Evolutionary conservation across 352 stramenopile genomes (phyloP).

Genomic region (Globisporangium okanoganense): DNA sequence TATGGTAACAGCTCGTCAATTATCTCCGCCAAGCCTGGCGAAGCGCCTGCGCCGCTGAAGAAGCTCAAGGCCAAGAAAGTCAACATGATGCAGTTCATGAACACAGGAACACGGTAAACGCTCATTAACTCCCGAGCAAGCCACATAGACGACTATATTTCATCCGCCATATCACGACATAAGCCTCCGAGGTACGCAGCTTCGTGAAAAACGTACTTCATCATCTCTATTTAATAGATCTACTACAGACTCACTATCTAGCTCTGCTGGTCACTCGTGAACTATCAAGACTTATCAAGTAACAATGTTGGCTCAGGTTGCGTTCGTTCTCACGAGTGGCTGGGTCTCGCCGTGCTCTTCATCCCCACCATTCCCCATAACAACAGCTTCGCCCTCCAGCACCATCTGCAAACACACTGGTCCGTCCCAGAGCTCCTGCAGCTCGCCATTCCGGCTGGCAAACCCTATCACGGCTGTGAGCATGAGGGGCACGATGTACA

Average conservation of each 20-base stretch:
- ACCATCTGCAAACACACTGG: slow-evolving; percentile 31
- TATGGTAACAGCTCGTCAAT: slow-evolving; percentile 28
- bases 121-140: background rate
- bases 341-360: slow-evolving; percentile 7
- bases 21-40: slow-evolving; percentile 12
- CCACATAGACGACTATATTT: background rate
- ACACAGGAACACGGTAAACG: slow-evolving; percentile 19
- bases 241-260: background rate
- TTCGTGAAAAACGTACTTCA: background rate
- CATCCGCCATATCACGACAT: too few relatives aligned
- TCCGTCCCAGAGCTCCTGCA: slow-evolving; percentile 79
- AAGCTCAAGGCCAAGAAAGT: slow-evolving; percentile 51
- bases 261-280: background rate
- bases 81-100: slow-evolving; percentile 86
- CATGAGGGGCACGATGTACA: slow-evolving; percentile 94
- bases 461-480: slow-evolving; percentile 61
- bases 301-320: background rate
- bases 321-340: slow-evolving; percentile 4
- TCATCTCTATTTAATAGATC: slow-evolving; percentile 7
- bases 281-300: background rate
- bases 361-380: background rate
- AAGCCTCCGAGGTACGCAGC: background rate
- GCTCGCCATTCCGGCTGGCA: slow-evolving; percentile 42
- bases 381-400: background rate
- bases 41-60: background rate